Evolutionary conservation across 2,329 filamentous ascomycete species (phyloP).

Genomic region (Paraconiothyrium sp.): DNA sequence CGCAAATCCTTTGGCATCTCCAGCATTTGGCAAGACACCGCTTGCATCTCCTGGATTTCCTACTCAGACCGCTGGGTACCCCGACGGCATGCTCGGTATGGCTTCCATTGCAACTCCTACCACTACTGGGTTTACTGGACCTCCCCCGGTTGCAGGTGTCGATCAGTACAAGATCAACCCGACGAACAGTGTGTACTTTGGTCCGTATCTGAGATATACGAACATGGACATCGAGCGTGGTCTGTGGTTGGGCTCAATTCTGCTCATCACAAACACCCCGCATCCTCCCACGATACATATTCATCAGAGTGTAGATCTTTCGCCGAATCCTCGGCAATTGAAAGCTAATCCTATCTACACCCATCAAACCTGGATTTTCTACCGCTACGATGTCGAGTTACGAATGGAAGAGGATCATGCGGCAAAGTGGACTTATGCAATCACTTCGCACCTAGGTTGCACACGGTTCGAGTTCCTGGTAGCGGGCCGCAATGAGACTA

Average conservation of each 20-base stretch:
- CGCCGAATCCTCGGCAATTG: constrained; percentile 89
- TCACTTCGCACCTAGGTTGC: constrained; percentile 95
- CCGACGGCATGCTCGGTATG: constrained; percentile 86
- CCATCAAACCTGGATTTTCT: constrained; percentile 95
- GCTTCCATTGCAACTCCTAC: constrained; percentile 77
- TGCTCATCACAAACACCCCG: constrained; percentile 88
- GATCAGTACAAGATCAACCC: constrained; percentile 94
- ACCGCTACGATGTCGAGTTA: constrained; percentile 90
- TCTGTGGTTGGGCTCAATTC: constrained; percentile 90
- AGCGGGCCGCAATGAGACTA: constrained; percentile 86
- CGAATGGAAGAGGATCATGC: constrained; percentile 82
- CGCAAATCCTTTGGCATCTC: constrained; percentile 56
- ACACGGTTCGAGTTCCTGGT: constrained; percentile 98
- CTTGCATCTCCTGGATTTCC: constrained; percentile 84
- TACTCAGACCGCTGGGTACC: constrained; percentile 83
- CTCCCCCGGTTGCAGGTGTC: constrained; percentile 87
- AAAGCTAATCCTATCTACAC: constrained; percentile 83
- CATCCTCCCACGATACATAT: constrained; percentile 97
- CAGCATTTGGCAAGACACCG: constrained; percentile 65
- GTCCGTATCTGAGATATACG: constrained; percentile 91
- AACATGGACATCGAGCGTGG: constrained; percentile 97
- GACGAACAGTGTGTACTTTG: constrained; percentile 97
- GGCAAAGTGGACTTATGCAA: constrained; percentile 96
- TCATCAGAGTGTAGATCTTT: constrained; percentile 88
- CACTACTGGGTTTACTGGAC: constrained; percentile 83